Evolutionary conservation across 2,329 filamentous ascomycete species (phyloP), one percentile per base, ranked within the genome.

Genomic region (Tolypocladium sp.): DNA sequence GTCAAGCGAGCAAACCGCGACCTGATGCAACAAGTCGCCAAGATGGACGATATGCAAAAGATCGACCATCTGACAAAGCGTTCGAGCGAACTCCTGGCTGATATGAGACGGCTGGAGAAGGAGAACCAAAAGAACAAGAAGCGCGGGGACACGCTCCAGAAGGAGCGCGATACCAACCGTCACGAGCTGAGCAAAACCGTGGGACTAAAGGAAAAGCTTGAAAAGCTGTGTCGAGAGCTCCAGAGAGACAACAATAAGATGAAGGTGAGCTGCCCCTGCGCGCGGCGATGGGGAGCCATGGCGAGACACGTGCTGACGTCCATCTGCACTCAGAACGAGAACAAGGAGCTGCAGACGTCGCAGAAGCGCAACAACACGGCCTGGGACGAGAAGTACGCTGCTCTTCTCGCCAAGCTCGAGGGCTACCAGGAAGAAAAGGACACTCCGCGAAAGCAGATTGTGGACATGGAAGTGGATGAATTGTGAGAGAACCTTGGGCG

Each of bases 161-260:
- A 97, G 73, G 94, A 99, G 69, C 95, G 96, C 73, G 94, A 99
- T 71, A 87, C 90, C 65, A 89, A 89, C 59, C 86, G 92, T 67
- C 89, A 88, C 54, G 94, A 99, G 72, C 80, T 96, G 59, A 93
- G 86, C 76, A 96, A 96, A 76, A 93, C 92, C 27, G 87, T 90
- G 25, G 89, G 88, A 1, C 85, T 97, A 70, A 97, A 96, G 73
- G 92, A 97, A 73, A 97, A 97, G 76, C 79, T 99, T 53, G 94
- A 99, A 75, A 99, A 97, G 72, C 80, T 99, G 38, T 97, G 92
- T 68, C 82, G 94, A 59, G 94, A 99, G 73, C 82, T 99, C 58
- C 94, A 95, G 61, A 90, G 93, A 68, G 94, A 99, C 70, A 99
- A 99, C 74, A 97, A 97, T 76, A 95, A 96, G 76, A 86, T 99